phyloP scores from a whole-genome alignment of 2,329 filamentous ascomycete species.

The Diaporthe eres region DNA sequence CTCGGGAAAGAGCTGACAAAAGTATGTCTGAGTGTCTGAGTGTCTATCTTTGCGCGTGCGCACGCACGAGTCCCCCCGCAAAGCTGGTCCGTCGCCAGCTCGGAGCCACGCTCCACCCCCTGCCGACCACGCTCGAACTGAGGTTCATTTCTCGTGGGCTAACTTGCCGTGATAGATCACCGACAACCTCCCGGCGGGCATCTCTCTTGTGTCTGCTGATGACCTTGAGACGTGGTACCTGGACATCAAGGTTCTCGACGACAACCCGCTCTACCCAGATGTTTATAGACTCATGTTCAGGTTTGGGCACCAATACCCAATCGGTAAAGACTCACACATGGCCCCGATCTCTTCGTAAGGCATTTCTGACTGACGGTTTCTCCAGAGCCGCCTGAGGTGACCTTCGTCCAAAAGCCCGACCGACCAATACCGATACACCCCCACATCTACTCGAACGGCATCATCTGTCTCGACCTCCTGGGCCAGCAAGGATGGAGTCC shows the following conservation, averaged over 20 bases:
- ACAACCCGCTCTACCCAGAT: constrained; percentile 87
- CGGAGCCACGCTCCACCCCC: neutral
- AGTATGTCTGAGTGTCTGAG: constrained; percentile 52
- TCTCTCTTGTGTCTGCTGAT: constrained; percentile 84
- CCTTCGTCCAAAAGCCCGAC: constrained; percentile 78
- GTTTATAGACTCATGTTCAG: constrained; percentile 89
- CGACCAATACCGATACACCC: constrained; percentile 91
- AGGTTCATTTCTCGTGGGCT: constrained; percentile 12
- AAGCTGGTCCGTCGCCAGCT: neutral
- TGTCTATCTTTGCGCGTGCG: neutral
- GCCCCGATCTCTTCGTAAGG: neutral
- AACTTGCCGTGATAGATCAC: constrained; percentile 60
- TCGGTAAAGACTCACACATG: constrained; percentile 71
- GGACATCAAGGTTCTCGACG: constrained; percentile 91
- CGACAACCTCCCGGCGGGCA: constrained; percentile 74
- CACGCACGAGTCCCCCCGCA: neutral
- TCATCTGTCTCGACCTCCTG: constrained; percentile 96
- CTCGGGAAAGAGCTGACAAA: constrained; percentile 72
- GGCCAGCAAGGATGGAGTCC: constrained; percentile 93
- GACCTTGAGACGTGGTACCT: constrained; percentile 92
- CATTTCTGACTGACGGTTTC: constrained; percentile 20
- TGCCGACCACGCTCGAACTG: constrained; percentile 6
- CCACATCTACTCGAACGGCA: constrained; percentile 98
- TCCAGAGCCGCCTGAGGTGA: constrained; percentile 93
- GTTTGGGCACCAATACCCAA: constrained; percentile 89